These are phyloP conservation scores for Mycena sp. DNA, from an alignment of 1,284 basidiomycete genomes.

Conservation along the genomic window DNA sequence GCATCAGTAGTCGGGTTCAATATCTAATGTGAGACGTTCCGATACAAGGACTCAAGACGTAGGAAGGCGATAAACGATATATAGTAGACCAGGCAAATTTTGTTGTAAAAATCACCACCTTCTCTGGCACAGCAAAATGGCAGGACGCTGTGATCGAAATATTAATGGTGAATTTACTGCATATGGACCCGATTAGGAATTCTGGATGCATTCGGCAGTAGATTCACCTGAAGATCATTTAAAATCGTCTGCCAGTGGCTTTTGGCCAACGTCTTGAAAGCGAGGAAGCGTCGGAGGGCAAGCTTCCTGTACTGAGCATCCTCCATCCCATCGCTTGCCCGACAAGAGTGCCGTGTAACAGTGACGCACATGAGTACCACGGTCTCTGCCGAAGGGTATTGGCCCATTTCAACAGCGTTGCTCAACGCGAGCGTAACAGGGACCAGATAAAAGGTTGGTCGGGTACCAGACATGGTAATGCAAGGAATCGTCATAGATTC, in stretches of 20 bases:
- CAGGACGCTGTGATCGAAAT: too few species aligned
- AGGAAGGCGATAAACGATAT: too few species aligned
- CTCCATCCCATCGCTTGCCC: constrained; percentile 38
- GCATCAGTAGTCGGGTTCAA: too few species aligned
- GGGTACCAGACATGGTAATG: constrained; percentile 41
- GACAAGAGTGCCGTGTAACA: constrained; percentile 6
- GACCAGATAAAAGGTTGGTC: constrained; percentile 43
- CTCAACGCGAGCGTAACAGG: constrained; percentile 39
- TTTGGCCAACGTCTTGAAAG: constrained; percentile 37
- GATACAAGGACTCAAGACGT: too few species aligned
- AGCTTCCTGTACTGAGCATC: constrained; percentile 34
- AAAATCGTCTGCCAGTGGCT: constrained; percentile 33
- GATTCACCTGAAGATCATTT: background rate
- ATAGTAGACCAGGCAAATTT: too few species aligned
- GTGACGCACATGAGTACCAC: constrained; percentile 34
- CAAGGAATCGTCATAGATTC: constrained; percentile 36
- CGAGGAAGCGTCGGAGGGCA: constrained; percentile 36
- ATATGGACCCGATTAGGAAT: background rate
- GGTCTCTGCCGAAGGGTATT: constrained; percentile 37
- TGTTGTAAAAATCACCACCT: too few species aligned
- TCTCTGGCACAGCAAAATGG: too few species aligned
- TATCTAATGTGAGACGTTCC: too few species aligned
- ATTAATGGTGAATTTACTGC: too few species aligned
- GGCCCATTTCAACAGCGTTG: constrained; percentile 35
- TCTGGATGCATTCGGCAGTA: background rate